These are phyloP conservation scores for Mucor ambiguus DNA, from an alignment of 371 early-diverging fungal species.

Conservation along the genomic window DNA sequence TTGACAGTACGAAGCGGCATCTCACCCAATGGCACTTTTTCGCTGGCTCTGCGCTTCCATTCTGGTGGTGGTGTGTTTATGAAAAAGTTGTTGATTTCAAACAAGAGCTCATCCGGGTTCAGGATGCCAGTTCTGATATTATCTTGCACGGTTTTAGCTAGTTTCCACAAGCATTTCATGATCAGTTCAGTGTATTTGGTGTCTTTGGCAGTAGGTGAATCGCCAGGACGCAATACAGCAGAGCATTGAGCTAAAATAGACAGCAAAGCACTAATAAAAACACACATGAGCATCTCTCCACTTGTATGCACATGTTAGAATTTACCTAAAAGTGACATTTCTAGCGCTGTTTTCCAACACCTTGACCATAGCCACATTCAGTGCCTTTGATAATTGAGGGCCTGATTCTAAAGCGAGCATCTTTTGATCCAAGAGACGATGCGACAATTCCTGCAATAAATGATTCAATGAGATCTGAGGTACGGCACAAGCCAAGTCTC, in stretches of 20 bases:
- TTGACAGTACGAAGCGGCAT: conserved; percentile 94
- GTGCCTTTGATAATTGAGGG: conserved; percentile 69
- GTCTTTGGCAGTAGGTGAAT: conserved; percentile 55
- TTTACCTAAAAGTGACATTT: conserved; percentile 74
- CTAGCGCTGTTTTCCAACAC: conserved; percentile 83
- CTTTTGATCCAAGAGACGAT: conserved; percentile 77
- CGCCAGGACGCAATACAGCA: conserved; percentile 51
- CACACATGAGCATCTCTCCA: neutral
- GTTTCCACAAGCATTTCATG: conserved; percentile 97
- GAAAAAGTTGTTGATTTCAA: conserved; percentile 83
- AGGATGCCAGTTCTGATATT: conserved; percentile 56
- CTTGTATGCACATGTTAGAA: neutral
- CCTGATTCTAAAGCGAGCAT: conserved; percentile 68
- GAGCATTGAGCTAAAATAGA: conserved; percentile 54
- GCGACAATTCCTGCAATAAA: conserved; percentile 75
- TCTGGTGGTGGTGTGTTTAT: conserved; percentile 75
- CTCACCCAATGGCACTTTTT: conserved; percentile 79
- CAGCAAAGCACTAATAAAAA: conserved; percentile 53
- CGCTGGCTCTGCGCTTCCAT: conserved; percentile 83
- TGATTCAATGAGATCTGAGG: conserved; percentile 65
- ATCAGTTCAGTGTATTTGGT: conserved; percentile 83
- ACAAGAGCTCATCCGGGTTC: conserved; percentile 65
- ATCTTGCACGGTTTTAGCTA: conserved; percentile 82
- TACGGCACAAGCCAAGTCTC: conserved; percentile 64
- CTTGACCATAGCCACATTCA: conserved; percentile 88